Evolutionary conservation across 2,329 filamentous ascomycete genomes (phyloP).

Genomic region (Cryphonectria carpinicola): DNA sequence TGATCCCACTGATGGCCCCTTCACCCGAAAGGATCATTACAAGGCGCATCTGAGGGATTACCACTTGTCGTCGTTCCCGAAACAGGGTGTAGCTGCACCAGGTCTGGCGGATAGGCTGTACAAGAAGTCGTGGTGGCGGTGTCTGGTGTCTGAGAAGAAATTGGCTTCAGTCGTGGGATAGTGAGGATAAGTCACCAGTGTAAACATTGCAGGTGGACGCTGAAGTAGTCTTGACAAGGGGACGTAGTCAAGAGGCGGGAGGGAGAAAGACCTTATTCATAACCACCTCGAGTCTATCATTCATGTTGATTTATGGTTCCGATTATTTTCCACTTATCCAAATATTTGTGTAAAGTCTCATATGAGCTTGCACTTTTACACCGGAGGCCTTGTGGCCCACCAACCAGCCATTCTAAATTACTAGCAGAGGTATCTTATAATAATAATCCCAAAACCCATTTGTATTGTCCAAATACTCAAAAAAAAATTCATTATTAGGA

Average conservation of each 20-base stretch:
- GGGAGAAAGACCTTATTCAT: too few relatives aligned
- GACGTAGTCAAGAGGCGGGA: not conserved
- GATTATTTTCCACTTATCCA: not conserved
- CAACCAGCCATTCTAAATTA: not conserved
- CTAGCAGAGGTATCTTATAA: not conserved
- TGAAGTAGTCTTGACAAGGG: not conserved
- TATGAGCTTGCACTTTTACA: not conserved
- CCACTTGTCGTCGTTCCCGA: not conserved
- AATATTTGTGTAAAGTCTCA: not conserved
- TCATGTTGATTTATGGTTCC: not conserved
- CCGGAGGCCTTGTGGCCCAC: not conserved
- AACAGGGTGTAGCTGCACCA: too few relatives aligned
- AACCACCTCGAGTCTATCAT: not conserved
- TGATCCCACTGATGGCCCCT: not conserved
- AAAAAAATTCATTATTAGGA: not conserved
- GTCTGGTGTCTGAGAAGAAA: not conserved
- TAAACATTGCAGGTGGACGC: not conserved
- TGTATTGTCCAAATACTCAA: too few relatives aligned
- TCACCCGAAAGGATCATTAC: not conserved
- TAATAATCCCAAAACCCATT: too few relatives aligned
- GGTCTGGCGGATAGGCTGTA: not conserved
- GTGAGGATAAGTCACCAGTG: not conserved
- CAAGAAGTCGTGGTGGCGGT: not conserved
- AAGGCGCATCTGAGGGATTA: not conserved
- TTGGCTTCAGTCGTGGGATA: accelerated